phyloP scores from a whole-genome alignment of 1,284 basidiomycete genomes.

The Cutaneotrichosporon dermatis region DNA sequence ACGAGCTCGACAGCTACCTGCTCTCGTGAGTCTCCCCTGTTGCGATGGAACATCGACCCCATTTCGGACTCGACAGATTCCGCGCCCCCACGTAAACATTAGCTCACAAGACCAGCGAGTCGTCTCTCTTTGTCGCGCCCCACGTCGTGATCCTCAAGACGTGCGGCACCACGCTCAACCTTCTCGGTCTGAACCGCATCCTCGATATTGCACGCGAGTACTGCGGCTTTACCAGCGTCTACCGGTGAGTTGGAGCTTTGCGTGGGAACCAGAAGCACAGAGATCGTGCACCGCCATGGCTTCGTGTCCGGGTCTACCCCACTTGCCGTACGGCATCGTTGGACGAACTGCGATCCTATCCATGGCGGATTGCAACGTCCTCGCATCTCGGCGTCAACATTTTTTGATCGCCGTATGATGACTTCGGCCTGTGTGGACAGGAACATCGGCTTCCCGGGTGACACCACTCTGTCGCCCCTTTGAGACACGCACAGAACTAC shows the following conservation, averaged over 20 bases:
- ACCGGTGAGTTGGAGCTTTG: constrained; percentile 54
- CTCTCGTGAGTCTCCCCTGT: constrained; percentile 64
- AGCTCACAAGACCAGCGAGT: constrained; percentile 66
- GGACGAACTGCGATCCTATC: too few species aligned
- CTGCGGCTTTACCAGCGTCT: constrained; percentile 68
- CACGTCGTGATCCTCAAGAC: constrained; percentile 98
- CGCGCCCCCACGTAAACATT: background rate
- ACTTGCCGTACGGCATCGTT: too few species aligned
- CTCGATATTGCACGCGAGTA: constrained; percentile 79
- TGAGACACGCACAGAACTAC: too few species aligned
- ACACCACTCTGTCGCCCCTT: background rate
- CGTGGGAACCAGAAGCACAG: background rate
- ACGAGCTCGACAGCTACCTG: constrained; percentile 90
- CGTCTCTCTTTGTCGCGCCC: constrained; percentile 91
- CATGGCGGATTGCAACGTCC: too few species aligned
- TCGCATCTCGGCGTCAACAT: too few species aligned
- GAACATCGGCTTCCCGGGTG: background rate
- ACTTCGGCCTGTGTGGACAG: background rate
- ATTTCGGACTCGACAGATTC: background rate
- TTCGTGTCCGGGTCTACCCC: too few species aligned
- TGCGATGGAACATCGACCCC: background rate
- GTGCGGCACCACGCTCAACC: constrained; percentile 96
- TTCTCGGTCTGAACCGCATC: constrained; percentile 87
- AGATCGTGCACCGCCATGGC: too few species aligned
- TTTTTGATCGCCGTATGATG: too few species aligned